These are phyloP conservation scores for Trichophyton rubrum DNA, from an alignment of 2,329 filamentous ascomycete species.

Conservation along the genomic window DNA sequence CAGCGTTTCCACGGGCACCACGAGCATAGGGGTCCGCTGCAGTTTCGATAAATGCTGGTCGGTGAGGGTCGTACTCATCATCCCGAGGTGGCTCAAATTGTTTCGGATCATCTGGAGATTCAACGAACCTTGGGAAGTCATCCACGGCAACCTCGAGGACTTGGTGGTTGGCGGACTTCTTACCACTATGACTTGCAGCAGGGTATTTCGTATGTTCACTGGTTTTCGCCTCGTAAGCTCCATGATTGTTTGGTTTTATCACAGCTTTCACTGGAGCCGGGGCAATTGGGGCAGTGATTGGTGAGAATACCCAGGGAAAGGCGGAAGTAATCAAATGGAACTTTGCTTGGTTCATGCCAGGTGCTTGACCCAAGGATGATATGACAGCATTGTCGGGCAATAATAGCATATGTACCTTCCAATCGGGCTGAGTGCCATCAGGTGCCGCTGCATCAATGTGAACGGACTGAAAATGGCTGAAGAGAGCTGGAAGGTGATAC, in stretches of 20 bases:
- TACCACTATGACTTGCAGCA: neutral
- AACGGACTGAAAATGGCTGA: conserved; percentile 29
- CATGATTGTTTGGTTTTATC: neutral
- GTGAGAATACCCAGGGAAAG: conserved; percentile 35
- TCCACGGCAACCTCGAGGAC: conserved; percentile 15
- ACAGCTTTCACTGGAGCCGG: neutral
- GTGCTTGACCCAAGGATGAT: conserved; percentile 33
- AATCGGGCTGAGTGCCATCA: conserved; percentile 33
- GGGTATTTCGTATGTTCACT: neutral
- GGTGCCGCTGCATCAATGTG: conserved; percentile 20
- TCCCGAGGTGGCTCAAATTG: conserved; percentile 25
- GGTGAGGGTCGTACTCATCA: conserved; percentile 39
- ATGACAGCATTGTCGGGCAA: conserved; percentile 37
- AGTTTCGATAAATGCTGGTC: conserved; percentile 23
- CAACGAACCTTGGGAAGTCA: conserved; percentile 15
- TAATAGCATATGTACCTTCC: conserved; percentile 50
- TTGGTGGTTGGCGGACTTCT: conserved; percentile 1
- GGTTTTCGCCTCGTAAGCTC: neutral
- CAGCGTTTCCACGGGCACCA: neutral
- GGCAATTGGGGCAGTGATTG: neutral
- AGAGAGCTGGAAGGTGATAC: conserved; percentile 22
- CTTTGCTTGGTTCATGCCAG: conserved; percentile 47
- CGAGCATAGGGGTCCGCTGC: conserved; percentile 7
- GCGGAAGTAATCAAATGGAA: conserved; percentile 40
- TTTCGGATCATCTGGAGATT: conserved; percentile 15